Base-by-base conservation (phyloP, 352 stramenopile genomes). In the Globisporangium abappressorium region DNA sequence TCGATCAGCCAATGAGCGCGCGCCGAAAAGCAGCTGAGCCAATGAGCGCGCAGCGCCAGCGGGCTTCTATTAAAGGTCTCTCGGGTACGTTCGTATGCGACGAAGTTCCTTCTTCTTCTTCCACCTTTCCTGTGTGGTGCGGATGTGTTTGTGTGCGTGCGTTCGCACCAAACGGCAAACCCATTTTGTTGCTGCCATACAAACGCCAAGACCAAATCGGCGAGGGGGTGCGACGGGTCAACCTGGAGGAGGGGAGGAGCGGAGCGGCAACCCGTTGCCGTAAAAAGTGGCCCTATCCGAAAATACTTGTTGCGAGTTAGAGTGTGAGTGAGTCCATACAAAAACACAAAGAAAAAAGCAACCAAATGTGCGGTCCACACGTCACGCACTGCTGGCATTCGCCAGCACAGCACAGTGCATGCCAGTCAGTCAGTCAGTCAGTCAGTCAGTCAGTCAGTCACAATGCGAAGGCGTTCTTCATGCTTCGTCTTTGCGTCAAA, bases 1-100 rank as follows among this genome's bases (percentile, higher is more conserved):
- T 53, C 55, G 51, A 67, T 54, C 56, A 71, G 66, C 73, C 70
- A 79, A 75, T 76, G 36, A 22, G 6, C n/a, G 18, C 6, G n/a
- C 14, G 51, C 11, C 26, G 36, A 41, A n/a, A 6, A 34, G 18
- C 0, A 20, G 47, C 54, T 62, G 6, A 30, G 11, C 70, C 60
- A 75, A 75, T 75, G 34, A 43, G 12, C 26, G 49, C 4, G 30
- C 57, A 22, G 33, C 14, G 1, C n/a, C 7, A 18, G 15, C 18
- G 15, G 33, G 26, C 22, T 57, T 47, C 36, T 56, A 67, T 64
- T 60, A 20, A 64, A 49, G 57, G 22, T 22, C 6, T 24, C 4
- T 33, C 33, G 43, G 20, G 34, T 56, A 56, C 65, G 55, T 54
- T 26, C 26, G 64, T 64, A 70, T 71, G 69, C 61, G 69, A 75